Conservation (phyloP, 2,329 filamentous ascomycete species). For the Diaporthe velutina region DNA sequence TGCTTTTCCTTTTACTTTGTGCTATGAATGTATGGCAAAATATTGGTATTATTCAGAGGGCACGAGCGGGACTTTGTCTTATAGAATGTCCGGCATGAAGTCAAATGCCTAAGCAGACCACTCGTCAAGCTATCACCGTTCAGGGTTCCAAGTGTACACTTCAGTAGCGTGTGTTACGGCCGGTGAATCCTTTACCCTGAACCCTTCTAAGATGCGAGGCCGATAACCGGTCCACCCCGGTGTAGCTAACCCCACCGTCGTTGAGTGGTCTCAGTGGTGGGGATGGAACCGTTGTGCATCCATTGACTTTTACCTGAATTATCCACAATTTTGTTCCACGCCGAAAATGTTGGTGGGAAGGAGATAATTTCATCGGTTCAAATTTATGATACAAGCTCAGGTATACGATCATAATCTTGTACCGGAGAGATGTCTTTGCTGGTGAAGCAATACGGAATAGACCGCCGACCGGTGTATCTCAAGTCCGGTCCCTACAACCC, state of each 20-base stretch:
- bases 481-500: not conserved
- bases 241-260: not conserved
- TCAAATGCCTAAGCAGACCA: not conserved
- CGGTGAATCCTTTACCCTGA: slow-evolving; percentile 13
- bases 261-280: not conserved
- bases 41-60: not conserved
- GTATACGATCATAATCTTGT: too few relatives aligned
- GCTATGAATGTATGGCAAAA: not conserved
- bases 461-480: slow-evolving; percentile 1
- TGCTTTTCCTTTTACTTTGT: not conserved
- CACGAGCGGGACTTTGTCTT: not conserved
- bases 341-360: not conserved
- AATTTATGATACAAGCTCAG: too few relatives aligned
- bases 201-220: not conserved
- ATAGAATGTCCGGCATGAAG: not conserved
- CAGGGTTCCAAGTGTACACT: not conserved
- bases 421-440: too few relatives aligned
- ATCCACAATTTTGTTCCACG: not conserved
- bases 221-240: slow-evolving; percentile 6
- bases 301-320: not conserved
- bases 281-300: not conserved
- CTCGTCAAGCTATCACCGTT: not conserved
- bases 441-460: not conserved
- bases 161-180: not conserved
- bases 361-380: not conserved